Evolutionary conservation across 495 filamentous ascomycete species (phyloP).

Genomic region (Neurospora sp.): DNA sequence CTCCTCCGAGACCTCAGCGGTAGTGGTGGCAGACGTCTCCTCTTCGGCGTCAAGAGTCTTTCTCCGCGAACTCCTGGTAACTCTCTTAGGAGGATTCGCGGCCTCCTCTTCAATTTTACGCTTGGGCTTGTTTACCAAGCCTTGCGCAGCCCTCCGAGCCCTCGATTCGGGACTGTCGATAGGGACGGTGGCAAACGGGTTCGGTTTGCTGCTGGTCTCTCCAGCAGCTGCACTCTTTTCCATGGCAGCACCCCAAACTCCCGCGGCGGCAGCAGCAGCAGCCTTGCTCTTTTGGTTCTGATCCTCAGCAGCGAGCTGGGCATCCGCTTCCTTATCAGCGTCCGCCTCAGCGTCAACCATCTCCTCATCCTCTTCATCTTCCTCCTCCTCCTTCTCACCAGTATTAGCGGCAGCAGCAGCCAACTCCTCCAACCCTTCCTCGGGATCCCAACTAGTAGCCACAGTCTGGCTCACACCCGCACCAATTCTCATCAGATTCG

Average conservation of each 20-base stretch:
- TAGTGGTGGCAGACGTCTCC: constrained; percentile 1
- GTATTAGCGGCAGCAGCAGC: neutral
- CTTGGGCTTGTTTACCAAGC: constrained; percentile 5
- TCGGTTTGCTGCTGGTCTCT: neutral
- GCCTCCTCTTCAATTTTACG: constrained; percentile 18
- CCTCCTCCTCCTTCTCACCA: neutral
- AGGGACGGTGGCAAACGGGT: constrained; percentile 8
- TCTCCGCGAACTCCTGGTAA: constrained; percentile 7
- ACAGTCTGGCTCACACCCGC: constrained; percentile 44
- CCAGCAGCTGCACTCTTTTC: constrained; percentile 1
- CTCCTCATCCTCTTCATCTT: neutral
- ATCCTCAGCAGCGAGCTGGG: constrained; percentile 2
- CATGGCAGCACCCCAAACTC: neutral
- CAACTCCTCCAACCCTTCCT: constrained; percentile 5
- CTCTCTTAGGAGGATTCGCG: neutral
- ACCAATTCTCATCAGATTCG: constrained; percentile 33
- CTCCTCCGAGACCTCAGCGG: constrained; percentile 39
- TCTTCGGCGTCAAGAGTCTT: constrained; percentile 13
- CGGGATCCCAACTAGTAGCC: constrained; percentile 26
- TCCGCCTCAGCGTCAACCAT: constrained; percentile 4
- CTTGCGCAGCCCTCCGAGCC: too few species aligned
- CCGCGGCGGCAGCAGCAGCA: neutral
- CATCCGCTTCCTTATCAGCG: constrained; percentile 10
- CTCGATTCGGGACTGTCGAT: neutral
- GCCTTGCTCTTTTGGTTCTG: neutral